A percentile compares a stretch with the other conserved stretches of the same genome.
These are phyloP conservation scores for Plantago elongata DNA, from an alignment of 257 asterid genomes.

Conservation along the genomic window DNA sequence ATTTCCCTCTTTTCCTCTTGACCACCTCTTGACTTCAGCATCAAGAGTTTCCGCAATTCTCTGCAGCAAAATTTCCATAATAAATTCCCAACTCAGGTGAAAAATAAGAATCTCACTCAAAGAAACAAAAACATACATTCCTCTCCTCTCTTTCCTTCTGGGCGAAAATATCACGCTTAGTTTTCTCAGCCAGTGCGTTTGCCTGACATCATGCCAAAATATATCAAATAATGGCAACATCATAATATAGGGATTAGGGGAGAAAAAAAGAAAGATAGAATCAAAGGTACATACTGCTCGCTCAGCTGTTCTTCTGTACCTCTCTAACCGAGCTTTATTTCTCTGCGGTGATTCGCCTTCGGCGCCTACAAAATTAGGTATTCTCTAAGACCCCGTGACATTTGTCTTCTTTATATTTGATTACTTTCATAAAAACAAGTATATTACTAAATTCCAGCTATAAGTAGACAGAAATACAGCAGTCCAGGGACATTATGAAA, in stretches of 20 bases:
- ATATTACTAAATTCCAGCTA: not conserved
- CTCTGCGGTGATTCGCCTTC: conserved; percentile 89
- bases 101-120: conserved; percentile 22
- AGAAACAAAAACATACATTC: conserved; percentile 43
- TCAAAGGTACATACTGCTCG: conserved; percentile 69
- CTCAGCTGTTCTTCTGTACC: conserved; percentile 87
- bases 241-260: conserved; percentile 4
- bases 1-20: conserved; percentile 86
- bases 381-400: conserved; percentile 19
- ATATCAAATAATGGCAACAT: conserved; percentile 12
- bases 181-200: conserved; percentile 93
- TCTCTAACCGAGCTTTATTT: conserved; percentile 87
- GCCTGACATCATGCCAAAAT: conserved; percentile 53
- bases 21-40: conserved; percentile 93
- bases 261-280: conserved; percentile 8
- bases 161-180: conserved; percentile 83
- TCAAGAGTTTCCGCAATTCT: conserved; percentile 76
- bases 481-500: no score
- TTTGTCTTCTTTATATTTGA: not conserved
- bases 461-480: no score
- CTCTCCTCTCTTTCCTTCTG: conserved; percentile 88
- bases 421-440: not conserved
- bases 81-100: conserved; percentile 23
- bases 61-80: conserved; percentile 46
- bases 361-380: conserved; percentile 45